Percentiles rank a stretch among this genome's conserved stretches.
phyloP scores from a whole-genome alignment of 1,284 basidiomycete species.

The Ceratobasidium sp. region DNA sequence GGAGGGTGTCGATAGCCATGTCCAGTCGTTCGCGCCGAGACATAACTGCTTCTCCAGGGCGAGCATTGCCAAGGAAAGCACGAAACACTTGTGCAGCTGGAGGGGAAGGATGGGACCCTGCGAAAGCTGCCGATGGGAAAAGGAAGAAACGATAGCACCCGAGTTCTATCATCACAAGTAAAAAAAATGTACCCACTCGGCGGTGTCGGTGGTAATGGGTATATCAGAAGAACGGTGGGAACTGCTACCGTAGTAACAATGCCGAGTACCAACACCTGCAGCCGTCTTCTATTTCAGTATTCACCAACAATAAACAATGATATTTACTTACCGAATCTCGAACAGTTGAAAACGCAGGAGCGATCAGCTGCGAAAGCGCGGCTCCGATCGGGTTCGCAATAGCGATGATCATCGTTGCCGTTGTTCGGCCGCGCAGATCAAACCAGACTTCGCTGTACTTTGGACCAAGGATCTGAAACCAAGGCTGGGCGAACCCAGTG shows the following conservation, averaged over 20 bases:
- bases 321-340: constrained; percentile 68
- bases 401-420: constrained; percentile 84
- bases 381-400: constrained; percentile 72
- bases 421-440: constrained; percentile 76
- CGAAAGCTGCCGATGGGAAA: constrained; percentile 65
- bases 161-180: background rate
- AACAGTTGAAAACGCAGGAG: constrained; percentile 71
- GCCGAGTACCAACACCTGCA: constrained; percentile 75
- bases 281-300: background rate
- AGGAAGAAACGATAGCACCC: constrained; percentile 16
- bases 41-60: constrained; percentile 68
- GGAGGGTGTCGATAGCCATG: constrained; percentile 69
- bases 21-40: constrained; percentile 74
- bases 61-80: constrained; percentile 68
- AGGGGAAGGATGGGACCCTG: constrained; percentile 71
- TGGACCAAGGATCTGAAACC: constrained; percentile 76
- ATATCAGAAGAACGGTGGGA: constrained; percentile 71
- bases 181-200: constrained; percentile 71
- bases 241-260: constrained; percentile 74
- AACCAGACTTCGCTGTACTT: constrained; percentile 87
- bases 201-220: constrained; percentile 74
- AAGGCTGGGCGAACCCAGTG: constrained; percentile 70
- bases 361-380: constrained; percentile 77
- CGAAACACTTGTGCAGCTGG: constrained; percentile 69
- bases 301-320: background rate